A percentile compares a stretch with the other conserved stretches of the same genome.
These are phyloP conservation scores for Hypoxylon sp. DNA, from an alignment of 2,329 filamentous ascomycete species.

Conservation along the genomic window DNA sequence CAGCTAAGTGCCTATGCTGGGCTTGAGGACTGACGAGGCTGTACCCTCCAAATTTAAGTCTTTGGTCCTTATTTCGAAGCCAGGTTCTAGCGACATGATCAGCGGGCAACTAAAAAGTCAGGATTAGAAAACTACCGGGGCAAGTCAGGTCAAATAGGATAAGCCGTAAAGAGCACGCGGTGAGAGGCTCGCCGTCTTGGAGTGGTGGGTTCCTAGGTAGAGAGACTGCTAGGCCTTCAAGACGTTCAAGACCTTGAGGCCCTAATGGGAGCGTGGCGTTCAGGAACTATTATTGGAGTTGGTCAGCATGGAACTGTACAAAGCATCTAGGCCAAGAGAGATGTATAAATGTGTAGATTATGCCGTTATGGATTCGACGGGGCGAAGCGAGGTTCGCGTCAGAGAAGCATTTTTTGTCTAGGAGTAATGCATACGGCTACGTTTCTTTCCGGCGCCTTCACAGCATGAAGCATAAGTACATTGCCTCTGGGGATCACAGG, in stretches of 20 bases:
- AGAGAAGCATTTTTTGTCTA: slow-evolving; percentile 1
- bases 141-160: slow-evolving; percentile 8
- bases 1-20: slow-evolving; percentile 71
- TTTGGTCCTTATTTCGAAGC: background rate
- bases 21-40: slow-evolving; percentile 41
- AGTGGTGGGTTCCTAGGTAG: slow-evolving; percentile 8
- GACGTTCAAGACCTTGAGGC: slow-evolving; percentile 14
- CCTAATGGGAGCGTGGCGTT: slow-evolving; percentile 34
- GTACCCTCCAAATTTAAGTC: background rate
- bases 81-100: background rate
- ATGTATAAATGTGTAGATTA: slow-evolving; percentile 36
- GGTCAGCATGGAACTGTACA: slow-evolving; percentile 30
- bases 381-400: slow-evolving; percentile 11
- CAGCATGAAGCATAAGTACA: too few relatives aligned
- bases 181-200: slow-evolving; percentile 9
- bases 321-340: slow-evolving; percentile 22
- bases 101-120: too few relatives aligned
- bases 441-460: background rate
- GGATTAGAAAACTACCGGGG: background rate
- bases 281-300: slow-evolving; percentile 25
- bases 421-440: background rate
- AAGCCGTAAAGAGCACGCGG: slow-evolving; percentile 2
- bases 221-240: too few relatives aligned
- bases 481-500: too few relatives aligned
- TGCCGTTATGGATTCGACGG: slow-evolving; percentile 10